These are phyloP conservation scores for Marchantia polymorpha DNA, from an alignment of 225 moss, liverwort and hornwort species.

Conservation along the genomic window DNA sequence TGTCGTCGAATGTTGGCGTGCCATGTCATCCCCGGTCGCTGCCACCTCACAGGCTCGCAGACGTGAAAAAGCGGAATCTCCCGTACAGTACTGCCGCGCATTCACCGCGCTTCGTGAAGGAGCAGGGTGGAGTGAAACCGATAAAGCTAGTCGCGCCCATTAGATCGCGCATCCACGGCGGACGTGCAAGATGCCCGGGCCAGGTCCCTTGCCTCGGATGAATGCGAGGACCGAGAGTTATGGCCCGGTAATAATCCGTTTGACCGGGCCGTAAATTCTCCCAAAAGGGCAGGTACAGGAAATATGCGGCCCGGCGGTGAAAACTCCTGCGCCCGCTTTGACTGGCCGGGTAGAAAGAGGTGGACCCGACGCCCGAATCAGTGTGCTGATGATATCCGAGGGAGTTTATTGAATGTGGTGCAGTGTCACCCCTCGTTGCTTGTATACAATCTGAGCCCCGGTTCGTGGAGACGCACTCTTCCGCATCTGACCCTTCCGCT, in stretches of 20 bases:
- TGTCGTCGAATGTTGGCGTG: background rate
- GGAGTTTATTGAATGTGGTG: background rate
- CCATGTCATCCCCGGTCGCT: conserved; percentile 3
- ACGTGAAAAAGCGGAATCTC: background rate
- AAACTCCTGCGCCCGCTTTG: background rate
- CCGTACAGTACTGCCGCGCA: background rate
- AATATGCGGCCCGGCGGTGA: background rate
- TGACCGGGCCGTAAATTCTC: too few species aligned
- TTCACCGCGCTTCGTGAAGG: background rate
- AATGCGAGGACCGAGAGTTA: background rate
- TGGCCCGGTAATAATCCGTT: background rate
- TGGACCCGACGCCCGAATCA: background rate
- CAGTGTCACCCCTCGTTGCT: background rate
- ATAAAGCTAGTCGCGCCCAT: background rate
- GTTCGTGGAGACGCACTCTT: background rate
- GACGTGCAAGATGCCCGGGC: background rate
- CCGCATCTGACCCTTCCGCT: background rate
- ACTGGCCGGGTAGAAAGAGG: background rate
- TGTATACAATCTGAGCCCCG: background rate
- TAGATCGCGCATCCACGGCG: background rate
- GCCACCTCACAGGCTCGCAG: background rate
- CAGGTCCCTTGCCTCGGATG: background rate
- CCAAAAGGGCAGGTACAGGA: too few species aligned
- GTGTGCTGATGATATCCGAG: background rate
- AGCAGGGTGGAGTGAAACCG: background rate